Base-by-base conservation (phyloP, 805 yeast genomes). In the Metschnikowia aberdeeniae region DNA sequence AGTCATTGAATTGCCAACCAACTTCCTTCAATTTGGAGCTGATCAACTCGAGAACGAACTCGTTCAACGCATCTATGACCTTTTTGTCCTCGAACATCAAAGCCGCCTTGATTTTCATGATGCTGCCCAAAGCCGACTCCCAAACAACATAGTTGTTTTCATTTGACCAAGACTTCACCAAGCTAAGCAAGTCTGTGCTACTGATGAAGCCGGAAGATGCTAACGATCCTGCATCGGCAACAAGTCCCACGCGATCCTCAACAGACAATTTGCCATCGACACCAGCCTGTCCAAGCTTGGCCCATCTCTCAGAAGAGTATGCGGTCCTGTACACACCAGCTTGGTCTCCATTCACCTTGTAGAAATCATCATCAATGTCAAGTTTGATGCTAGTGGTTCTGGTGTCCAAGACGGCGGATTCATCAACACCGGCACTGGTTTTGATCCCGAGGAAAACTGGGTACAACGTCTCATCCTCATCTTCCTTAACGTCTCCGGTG, bases 201-300 rank as follows among this genome's bases (percentile, higher is more conserved):
- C 82, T 70, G 45, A 83, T 78, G 55, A 77, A 76, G 27, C 93
- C 93, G 14, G 92, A 81, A 24, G 81, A 68, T 5, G 92, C 80
- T 53, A 85, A 72, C 7, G 88, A 77, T 42, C 77, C 80, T 14
- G 86, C 86, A 66, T 86, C 95, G n/a, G 90, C 85, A 39, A 86
- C 84, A 54, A 84, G 73, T 35, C 90, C 92, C 45, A 84, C 80
- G 64, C 88, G 80, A 64, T 86, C 95, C 61, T 83, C 86, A 42
- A 82, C 84, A 9, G 88, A 74, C 55, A 86, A 73, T 55, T 75
- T 67, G 34, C 80, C 81, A 9, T 72, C 72, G 34, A 74, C 75
- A 45, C 81, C 84, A 32, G 78, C 78, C 49, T 76, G 60, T 44
- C 88, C 88, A 54, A 86, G 73, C 61, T 82, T 81, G 40, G 70